Evolutionary conservation across 371 early-diverging fungal species (phyloP), one percentile per base, ranked within the genome.

Genomic region (Mycotypha africana): DNA sequence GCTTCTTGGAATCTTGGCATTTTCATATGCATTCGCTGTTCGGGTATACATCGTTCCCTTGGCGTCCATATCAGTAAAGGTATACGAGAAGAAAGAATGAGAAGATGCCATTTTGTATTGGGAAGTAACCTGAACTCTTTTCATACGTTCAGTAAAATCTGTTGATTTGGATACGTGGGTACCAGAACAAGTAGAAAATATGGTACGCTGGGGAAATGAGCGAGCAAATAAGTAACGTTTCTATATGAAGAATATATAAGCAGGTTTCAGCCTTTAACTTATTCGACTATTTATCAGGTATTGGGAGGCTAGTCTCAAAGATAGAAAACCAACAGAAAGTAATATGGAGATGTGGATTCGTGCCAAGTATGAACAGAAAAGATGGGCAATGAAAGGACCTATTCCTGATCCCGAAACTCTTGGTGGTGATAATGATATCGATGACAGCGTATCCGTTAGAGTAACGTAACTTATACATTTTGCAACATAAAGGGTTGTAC

Each of bases 101-200:
- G 34, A 17, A 22, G 16, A 26, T n/a, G n/a, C n/a, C n/a, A n/a
- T n/a, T n/a, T n/a, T n/a, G n/a, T n/a, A n/a, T 5, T 28, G 28
- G 11, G 28, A 8, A 28, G 28, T 5, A 28, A 28, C 5, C 28
- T 28, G 8, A 28, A 8, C 11, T 28, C 28, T 28, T 8, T 28
- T 8, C 11, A 28, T 28, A 8, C 28, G 28, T 24, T 8, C 58
- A 84, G 91, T 92, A 19, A 89, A 89, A 60, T 87, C 86, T 12
- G 84, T 88, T 20, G 90, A 90, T 56, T 62, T 91, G 61, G 91
- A 93, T 61, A 78, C 84, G 19, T 93, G 91, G 91, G 84, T 89
- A n/a, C 78, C 76, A 12, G 88, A 88, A 23, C 91, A 93, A 58
- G 77, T 91, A 23, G 84, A 85, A 59, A 86, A 76, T 53, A 89